Percentiles rank a stretch among this genome's conserved stretches.
Conservation (phyloP, 495 filamentous ascomycete genomes). For the Penicillium odoratum region DNA sequence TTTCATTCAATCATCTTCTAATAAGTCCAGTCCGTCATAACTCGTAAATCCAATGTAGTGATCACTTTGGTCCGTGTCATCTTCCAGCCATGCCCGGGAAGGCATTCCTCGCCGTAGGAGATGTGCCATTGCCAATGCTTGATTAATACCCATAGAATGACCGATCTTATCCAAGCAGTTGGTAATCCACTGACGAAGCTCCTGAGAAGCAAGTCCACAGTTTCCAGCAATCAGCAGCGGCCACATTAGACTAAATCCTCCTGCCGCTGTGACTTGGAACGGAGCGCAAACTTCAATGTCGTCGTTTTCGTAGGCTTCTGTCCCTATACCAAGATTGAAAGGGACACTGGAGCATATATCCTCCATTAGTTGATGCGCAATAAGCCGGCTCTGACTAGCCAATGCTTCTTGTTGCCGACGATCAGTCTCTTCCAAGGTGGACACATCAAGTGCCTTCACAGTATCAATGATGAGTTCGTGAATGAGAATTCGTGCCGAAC, state of each 20-base stretch:
- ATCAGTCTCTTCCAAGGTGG: not conserved
- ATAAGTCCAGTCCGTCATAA: not conserved
- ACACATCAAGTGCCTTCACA: slow-evolving; percentile 1
- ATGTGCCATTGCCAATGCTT: slow-evolving; percentile 16
- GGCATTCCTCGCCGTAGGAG: slow-evolving; percentile 13
- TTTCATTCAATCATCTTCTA: not conserved
- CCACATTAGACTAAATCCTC: slow-evolving; percentile 17
- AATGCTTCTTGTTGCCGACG: not conserved
- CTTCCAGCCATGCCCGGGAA: slow-evolving; percentile 4
- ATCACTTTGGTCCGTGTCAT: not conserved
- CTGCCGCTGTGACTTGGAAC: slow-evolving; percentile 6
- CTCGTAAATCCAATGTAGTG: not conserved
- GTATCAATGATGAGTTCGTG: slow-evolving; percentile 27
- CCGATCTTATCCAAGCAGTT: slow-evolving; percentile 16
- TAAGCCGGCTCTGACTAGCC: slow-evolving; percentile 15
- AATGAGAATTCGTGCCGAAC: slow-evolving; percentile 51
- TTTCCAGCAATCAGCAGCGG: slow-evolving; percentile 29
- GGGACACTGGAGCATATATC: slow-evolving; percentile 36
- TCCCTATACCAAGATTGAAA: slow-evolving; percentile 27
- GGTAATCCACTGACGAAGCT: slow-evolving; percentile 14
- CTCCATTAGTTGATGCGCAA: slow-evolving; percentile 27
- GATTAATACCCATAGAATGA: slow-evolving; percentile 18
- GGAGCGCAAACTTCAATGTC: slow-evolving; percentile 3
- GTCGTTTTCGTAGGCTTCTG: not conserved
- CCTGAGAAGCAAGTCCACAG: slow-evolving; percentile 6